phyloP scores from a whole-genome alignment of 768 basidiomycete genomes.

The Trametes cubensis region DNA sequence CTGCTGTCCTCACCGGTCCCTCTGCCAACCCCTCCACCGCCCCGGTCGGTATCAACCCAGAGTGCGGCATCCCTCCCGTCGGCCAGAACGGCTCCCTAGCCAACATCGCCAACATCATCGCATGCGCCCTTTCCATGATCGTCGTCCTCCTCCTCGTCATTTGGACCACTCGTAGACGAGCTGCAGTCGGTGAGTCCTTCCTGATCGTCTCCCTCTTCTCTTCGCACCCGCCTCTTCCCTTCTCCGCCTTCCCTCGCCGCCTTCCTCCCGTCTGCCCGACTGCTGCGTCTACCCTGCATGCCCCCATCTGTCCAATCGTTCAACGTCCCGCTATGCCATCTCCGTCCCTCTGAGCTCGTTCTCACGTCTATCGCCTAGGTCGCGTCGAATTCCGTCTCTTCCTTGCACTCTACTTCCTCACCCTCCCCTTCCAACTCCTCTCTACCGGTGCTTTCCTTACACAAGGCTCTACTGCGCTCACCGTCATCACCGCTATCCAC shows the following conservation, averaged over 20 bases:
- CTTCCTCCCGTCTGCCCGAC: background rate
- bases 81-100: constrained; percentile 64
- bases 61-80: constrained; percentile 74
- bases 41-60: constrained; percentile 81
- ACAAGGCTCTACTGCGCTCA: constrained; percentile 75
- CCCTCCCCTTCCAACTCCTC: constrained; percentile 78
- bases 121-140: constrained; percentile 74
- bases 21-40: constrained; percentile 54
- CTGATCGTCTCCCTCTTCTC: constrained; percentile 5
- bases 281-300: background rate
- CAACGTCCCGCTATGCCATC: background rate
- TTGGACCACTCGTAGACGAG: constrained; percentile 66
- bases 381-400: constrained; percentile 74
- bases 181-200: constrained; percentile 76
- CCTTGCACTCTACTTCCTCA: constrained; percentile 66
- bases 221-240: background rate
- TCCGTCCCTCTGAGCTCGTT: background rate
- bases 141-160: constrained; percentile 60
- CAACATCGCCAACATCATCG: constrained; percentile 85
- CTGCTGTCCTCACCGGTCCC: constrained; percentile 40
- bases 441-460: constrained; percentile 77
- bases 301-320: background rate
- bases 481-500: constrained; percentile 76
- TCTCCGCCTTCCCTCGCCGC: background rate
- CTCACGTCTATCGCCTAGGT: constrained; percentile 38